Conservation (phyloP, 208 protist species). For the Leishmania arabica region DNA sequence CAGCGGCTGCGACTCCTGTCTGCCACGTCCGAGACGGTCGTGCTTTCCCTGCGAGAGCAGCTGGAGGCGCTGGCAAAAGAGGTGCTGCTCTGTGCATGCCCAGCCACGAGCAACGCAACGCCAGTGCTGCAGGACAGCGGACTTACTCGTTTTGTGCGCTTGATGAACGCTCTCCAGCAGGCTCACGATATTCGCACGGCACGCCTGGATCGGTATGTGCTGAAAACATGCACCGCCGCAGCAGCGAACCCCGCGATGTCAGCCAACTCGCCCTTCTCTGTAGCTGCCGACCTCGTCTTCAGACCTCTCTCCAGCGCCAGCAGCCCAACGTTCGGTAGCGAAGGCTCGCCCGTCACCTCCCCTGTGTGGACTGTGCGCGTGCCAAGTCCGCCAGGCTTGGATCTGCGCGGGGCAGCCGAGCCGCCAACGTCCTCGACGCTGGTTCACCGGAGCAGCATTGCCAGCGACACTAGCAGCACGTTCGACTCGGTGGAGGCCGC, state of each 20-base stretch:
- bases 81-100: background rate
- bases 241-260: constrained; percentile 3
- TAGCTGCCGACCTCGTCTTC: background rate
- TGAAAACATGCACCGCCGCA: constrained; percentile 9
- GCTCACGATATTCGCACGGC: constrained; percentile 9
- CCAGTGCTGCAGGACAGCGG: background rate
- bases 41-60: constrained; percentile 2
- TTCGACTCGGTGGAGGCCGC: background rate
- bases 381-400: constrained; percentile 6
- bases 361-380: constrained; percentile 25
- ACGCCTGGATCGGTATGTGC: constrained; percentile 17
- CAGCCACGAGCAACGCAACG: background rate
- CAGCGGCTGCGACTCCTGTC: background rate
- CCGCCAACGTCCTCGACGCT: background rate
- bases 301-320: constrained; percentile 21
- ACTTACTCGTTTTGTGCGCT: constrained; percentile 1
- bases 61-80: constrained; percentile 12
- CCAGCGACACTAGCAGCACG: constrained; percentile 10
- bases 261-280: constrained; percentile 2
- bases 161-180: constrained; percentile 14
- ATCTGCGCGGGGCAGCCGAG: background rate
- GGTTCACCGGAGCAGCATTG: background rate
- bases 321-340: constrained; percentile 24
- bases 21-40: background rate
- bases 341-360: constrained; percentile 11